These are phyloP conservation scores for Podila minutissima DNA, from an alignment of 192 early-diverging fungal genomes.

Conservation along the genomic window DNA sequence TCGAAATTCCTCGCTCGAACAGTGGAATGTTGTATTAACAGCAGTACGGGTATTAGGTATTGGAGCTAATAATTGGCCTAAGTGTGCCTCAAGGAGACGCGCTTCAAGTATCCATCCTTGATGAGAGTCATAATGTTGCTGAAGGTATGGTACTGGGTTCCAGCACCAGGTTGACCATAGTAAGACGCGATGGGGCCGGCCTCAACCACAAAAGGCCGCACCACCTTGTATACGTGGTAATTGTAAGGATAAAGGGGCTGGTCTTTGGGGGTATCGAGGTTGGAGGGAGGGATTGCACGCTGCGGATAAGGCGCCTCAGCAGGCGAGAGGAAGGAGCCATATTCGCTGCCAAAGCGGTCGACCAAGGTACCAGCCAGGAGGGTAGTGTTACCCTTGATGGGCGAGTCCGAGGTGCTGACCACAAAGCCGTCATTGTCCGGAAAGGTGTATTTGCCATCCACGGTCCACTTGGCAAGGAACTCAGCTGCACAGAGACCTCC, in stretches of 20 bases:
- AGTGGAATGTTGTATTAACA: no score
- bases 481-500: slow-evolving; percentile 32
- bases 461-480: slow-evolving; percentile 28
- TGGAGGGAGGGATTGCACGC: slow-evolving; percentile 35
- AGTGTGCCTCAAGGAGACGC: not conserved
- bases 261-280: slow-evolving; percentile 20
- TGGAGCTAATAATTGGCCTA: no score
- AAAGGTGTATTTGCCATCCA: slow-evolving; percentile 15
- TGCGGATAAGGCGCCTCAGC: slow-evolving; percentile 35
- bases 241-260: slow-evolving; percentile 19
- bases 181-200: slow-evolving; percentile 37
- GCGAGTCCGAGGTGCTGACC: not conserved
- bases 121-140: slow-evolving; percentile 22
- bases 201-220: slow-evolving; percentile 8
- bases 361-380: slow-evolving; percentile 6
- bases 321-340: slow-evolving; percentile 26
- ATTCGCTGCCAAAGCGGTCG: slow-evolving; percentile 44
- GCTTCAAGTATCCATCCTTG: slow-evolving; percentile 5
- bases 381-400: slow-evolving; percentile 23
- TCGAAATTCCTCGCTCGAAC: no score
- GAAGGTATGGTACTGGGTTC: slow-evolving; percentile 25
- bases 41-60: no score
- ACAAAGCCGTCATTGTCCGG: slow-evolving; percentile 17
- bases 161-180: slow-evolving; percentile 32
- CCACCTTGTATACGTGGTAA: slow-evolving; percentile 38